A percentile compares a stretch with the other conserved stretches of the same genome.
phyloP scores from a whole-genome alignment of 2,329 filamentous ascomycete genomes.

The Talaromyces atroroseus region DNA sequence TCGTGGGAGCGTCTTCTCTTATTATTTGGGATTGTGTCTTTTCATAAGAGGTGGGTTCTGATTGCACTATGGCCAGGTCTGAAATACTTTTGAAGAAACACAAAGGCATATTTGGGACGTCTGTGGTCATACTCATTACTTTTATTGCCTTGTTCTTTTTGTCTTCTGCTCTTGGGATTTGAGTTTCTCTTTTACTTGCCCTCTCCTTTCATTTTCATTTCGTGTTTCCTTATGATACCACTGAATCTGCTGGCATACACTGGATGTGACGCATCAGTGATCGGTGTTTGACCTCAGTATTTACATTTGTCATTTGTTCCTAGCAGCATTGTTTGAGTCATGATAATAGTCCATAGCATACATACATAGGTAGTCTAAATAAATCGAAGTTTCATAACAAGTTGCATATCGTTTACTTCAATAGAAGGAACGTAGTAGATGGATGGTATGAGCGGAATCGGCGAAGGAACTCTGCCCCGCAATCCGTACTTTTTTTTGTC shows the following conservation, averaged over 20 bases:
- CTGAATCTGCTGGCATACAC: conserved; percentile 11
- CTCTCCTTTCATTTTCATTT: conserved; percentile 1
- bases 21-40: conserved; percentile 7
- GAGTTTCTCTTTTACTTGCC: not conserved
- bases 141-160: not conserved
- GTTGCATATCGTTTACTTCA: too few species aligned
- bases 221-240: conserved; percentile 9
- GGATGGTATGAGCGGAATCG: not conserved
- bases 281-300: conserved; percentile 6
- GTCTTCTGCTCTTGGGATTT: not conserved
- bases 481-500: not conserved
- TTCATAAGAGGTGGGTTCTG: conserved; percentile 1
- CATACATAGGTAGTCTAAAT: not conserved
- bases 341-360: conserved; percentile 3
- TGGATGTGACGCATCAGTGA: conserved; percentile 8
- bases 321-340: not conserved
- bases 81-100: conserved; percentile 3
- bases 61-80: not conserved
- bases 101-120: conserved; percentile 2
- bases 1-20: conserved; percentile 10
- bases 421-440: too few species aligned
- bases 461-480: not conserved
- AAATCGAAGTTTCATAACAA: not conserved
- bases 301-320: not conserved
- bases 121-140: conserved; percentile 1